Evolutionary conservation across 1,139 yeast species (phyloP).

Genomic region (Nakaseomyces uthaithaninus): DNA sequence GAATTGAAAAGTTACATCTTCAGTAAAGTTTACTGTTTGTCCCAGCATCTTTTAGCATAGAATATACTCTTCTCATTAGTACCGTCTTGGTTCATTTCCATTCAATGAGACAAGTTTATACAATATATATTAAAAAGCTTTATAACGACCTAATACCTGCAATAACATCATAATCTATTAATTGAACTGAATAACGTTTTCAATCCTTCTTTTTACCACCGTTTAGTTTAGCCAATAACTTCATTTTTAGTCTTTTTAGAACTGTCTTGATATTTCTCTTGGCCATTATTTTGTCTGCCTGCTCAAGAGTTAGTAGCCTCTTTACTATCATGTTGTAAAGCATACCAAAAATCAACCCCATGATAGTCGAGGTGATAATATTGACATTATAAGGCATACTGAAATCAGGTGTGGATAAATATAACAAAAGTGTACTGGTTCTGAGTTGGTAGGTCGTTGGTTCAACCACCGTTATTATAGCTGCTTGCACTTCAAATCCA

Average conservation of each 20-base stretch:
- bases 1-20: no score
- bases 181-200: no score
- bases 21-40: no score
- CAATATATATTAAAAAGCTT: no score
- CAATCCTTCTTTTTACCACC: neutral
- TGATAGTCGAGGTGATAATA: conserved; percentile 83
- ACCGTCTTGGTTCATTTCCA: no score
- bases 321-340: conserved; percentile 72
- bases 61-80: no score
- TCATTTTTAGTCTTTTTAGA: conserved; percentile 12
- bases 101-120: no score
- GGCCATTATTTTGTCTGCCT: conserved; percentile 41
- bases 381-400: conserved; percentile 98
- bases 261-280: conserved; percentile 16
- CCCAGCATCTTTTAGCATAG: no score
- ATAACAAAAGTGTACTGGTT: conserved; percentile 74
- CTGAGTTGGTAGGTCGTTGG: conserved; percentile 51
- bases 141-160: no score
- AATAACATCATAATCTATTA: no score
- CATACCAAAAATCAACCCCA: conserved; percentile 88
- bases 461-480: conserved; percentile 52
- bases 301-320: conserved; percentile 68
- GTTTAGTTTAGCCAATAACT: conserved; percentile 8
- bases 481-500: conserved; percentile 92
- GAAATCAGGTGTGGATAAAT: conserved; percentile 95